phyloP scores from a whole-genome alignment of 306 rosid species.

The Rosa lucieae region DNA sequence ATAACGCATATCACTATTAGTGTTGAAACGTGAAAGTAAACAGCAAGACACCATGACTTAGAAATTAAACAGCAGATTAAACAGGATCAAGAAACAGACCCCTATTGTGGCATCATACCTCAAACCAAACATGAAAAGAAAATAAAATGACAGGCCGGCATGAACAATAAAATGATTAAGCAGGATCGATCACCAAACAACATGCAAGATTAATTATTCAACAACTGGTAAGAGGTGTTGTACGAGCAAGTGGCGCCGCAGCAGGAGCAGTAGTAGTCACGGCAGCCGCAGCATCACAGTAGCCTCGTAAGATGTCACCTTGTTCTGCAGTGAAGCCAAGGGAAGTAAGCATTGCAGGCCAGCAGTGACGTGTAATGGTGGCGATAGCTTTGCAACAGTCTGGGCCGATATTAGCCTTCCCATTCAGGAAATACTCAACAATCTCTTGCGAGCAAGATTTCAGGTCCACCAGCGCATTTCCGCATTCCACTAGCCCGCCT shows the following conservation, averaged over 20 bases:
- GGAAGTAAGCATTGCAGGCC: conserved; percentile 43
- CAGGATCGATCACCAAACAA: neutral
- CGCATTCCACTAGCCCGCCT: conserved; percentile 26
- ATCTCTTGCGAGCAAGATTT: conserved; percentile 43
- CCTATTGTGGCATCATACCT: neutral
- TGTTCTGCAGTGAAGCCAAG: conserved; percentile 37
- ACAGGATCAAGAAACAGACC: neutral
- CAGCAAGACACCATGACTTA: neutral
- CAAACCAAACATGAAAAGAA: neutral
- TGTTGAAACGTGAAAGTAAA: neutral
- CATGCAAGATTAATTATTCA: neutral
- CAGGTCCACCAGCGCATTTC: conserved; percentile 29
- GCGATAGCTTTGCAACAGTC: conserved; percentile 42
- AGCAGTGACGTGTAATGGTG: conserved; percentile 42
- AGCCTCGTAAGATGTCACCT: conserved; percentile 28
- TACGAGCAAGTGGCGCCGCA: conserved; percentile 17
- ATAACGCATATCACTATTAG: no score
- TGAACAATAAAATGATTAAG: neutral
- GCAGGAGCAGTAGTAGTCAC: neutral
- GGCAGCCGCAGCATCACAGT: conserved; percentile 28
- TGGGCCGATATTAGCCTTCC: conserved; percentile 23
- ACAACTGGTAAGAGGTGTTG: no score
- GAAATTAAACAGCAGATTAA: neutral
- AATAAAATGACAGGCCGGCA: neutral
- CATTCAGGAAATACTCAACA: conserved; percentile 29